Percentiles rank a stretch among this genome's conserved stretches.
These are phyloP conservation scores for Fusarium ramigenum DNA, from an alignment of 2,329 filamentous ascomycete species.

Conservation along the genomic window DNA sequence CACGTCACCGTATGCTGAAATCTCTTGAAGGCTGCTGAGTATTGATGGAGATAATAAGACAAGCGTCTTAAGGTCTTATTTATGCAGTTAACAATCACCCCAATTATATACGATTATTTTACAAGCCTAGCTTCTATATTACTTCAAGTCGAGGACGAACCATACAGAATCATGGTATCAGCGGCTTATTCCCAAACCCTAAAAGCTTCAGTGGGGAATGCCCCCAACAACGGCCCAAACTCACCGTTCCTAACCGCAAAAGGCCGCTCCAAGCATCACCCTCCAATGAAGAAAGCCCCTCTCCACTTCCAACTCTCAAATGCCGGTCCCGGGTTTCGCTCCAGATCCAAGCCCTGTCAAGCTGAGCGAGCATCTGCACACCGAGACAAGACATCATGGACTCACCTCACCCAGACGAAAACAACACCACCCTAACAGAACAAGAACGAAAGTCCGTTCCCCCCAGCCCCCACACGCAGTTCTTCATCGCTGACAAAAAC, in stretches of 20 bases:
- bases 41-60: too few relatives aligned
- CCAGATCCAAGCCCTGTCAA: neutral
- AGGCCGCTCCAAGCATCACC: neutral
- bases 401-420: neutral
- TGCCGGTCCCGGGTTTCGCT: neutral
- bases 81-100: too few relatives aligned
- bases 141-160: too few relatives aligned
- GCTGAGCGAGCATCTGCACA: conserved; percentile 2
- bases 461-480: neutral
- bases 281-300: conserved; percentile 3
- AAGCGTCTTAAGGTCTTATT: neutral
- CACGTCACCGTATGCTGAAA: rapidly evolving
- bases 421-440: neutral
- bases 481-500: neutral
- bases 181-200: neutral
- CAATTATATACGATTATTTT: too few relatives aligned
- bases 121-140: too few relatives aligned
- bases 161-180: too few relatives aligned
- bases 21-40: too few relatives aligned
- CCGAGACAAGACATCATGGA: conserved; percentile 8
- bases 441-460: conserved; percentile 17
- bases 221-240: neutral
- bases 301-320: neutral
- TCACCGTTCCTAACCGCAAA: neutral
- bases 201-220: neutral